phyloP scores from a whole-genome alignment of 495 filamentous ascomycete genomes.

The Lasiosphaeria ovina region DNA sequence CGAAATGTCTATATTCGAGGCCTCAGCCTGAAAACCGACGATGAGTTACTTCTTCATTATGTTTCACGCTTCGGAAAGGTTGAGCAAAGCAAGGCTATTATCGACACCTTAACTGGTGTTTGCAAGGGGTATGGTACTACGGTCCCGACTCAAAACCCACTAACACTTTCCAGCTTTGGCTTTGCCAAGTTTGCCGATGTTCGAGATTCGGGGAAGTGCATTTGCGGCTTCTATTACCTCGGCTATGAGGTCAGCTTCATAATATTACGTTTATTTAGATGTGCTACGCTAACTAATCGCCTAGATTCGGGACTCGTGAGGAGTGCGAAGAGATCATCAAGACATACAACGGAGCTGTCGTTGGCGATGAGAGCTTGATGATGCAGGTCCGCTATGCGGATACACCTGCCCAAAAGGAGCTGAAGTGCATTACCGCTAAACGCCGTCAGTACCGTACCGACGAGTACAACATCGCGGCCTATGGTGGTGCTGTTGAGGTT shows the following conservation, averaged over 20 bases:
- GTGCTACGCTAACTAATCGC: too few species aligned
- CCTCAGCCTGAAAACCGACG: constrained; percentile 88
- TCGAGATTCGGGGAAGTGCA: constrained; percentile 88
- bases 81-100: constrained; percentile 93
- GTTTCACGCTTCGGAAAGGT: constrained; percentile 85
- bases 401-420: constrained; percentile 89
- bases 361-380: constrained; percentile 69
- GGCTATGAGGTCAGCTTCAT: constrained; percentile 98
- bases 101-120: constrained; percentile 81
- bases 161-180: constrained; percentile 61
- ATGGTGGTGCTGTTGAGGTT: constrained; percentile 53
- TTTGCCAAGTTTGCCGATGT: constrained; percentile 91
- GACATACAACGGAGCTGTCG: constrained; percentile 72
- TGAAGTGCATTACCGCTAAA: constrained; percentile 91
- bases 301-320: constrained; percentile 80
- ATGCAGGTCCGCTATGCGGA: constrained; percentile 96
- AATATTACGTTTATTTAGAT: too few species aligned
- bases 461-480: constrained; percentile 78
- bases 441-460: constrained; percentile 89
- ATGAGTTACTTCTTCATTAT: constrained; percentile 80
- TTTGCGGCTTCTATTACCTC: constrained; percentile 88
- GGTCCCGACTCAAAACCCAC: constrained; percentile 3
- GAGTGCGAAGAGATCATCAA: constrained; percentile 82
- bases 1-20: constrained; percentile 96
- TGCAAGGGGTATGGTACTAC: constrained; percentile 79